Percentiles rank a stretch among this genome's conserved stretches.
Conservation (phyloP, 768 basidiomycete genomes). For the Leccinum broughii region DNA sequence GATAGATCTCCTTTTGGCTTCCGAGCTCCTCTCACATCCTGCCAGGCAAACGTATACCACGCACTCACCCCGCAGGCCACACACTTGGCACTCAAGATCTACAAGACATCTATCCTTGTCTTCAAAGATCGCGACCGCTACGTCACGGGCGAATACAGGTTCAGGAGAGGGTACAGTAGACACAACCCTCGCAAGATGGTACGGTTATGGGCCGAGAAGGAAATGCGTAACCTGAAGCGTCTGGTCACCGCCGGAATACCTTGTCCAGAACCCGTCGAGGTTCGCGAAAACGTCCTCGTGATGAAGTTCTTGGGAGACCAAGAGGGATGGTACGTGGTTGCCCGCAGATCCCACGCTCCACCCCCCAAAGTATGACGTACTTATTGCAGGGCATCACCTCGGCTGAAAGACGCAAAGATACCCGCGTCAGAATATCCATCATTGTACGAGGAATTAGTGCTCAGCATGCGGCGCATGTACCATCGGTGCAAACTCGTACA, state of each 20-base stretch:
- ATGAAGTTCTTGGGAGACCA: conserved; percentile 89
- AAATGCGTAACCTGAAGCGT: conserved; percentile 93
- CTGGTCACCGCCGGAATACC: conserved; percentile 79
- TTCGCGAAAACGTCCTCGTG: conserved; percentile 94
- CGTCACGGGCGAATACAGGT: conserved; percentile 94
- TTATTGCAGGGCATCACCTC: conserved; percentile 77
- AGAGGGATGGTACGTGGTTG: conserved; percentile 69
- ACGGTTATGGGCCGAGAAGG: conserved; percentile 97
- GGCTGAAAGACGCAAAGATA: conserved; percentile 85
- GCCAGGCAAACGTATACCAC: conserved; percentile 97
- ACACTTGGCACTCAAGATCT: conserved; percentile 94
- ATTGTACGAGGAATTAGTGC: conserved; percentile 79
- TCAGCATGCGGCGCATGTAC: conserved; percentile 81
- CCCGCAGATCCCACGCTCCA: conserved; percentile 2
- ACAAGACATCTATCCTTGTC: conserved; percentile 95
- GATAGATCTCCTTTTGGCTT: not conserved
- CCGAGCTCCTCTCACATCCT: conserved; percentile 7
- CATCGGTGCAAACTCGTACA: conserved; percentile 93
- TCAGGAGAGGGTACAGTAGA: conserved; percentile 84
- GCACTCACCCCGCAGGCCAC: conserved; percentile 54
- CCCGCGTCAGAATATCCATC: conserved; percentile 47
- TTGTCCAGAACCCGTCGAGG: conserved; percentile 89
- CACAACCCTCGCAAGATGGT: conserved; percentile 99
- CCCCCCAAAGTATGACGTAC: conserved; percentile 2
- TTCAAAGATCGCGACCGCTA: conserved; percentile 99